Percentiles rank a stretch among this genome's conserved stretches.
These are phyloP conservation scores for Arxiozyma heterogenica DNA, from an alignment of 1,139 yeast species.

Conservation along the genomic window DNA sequence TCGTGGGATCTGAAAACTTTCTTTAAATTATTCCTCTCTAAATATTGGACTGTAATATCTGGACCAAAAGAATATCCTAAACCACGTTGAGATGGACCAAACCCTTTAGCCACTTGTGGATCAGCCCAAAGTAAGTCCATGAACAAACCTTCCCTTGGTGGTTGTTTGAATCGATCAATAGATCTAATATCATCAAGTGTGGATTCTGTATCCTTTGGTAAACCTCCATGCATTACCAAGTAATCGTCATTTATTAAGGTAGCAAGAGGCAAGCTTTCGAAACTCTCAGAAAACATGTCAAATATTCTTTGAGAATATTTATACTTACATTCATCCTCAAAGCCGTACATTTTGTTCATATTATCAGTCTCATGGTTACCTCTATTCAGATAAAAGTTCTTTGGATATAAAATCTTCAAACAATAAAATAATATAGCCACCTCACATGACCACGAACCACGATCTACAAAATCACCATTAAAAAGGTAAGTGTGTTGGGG, in stretches of 20 bases:
- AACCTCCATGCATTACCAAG: slow-evolving; percentile 91
- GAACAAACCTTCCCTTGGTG: slow-evolving; percentile 84
- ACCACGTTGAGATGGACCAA: slow-evolving; percentile 88
- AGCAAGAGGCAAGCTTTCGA: slow-evolving; percentile 80
- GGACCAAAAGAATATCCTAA: slow-evolving; percentile 96
- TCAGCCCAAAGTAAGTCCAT: slow-evolving; percentile 98
- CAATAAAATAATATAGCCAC: slow-evolving; percentile 77
- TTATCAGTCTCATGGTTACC: slow-evolving; percentile 97
- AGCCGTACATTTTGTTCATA: slow-evolving; percentile 95
- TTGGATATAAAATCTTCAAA: slow-evolving; percentile 73
- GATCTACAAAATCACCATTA: slow-evolving; percentile 95
- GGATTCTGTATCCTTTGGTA: slow-evolving; percentile 69
- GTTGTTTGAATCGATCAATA: slow-evolving; percentile 69
- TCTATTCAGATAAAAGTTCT: slow-evolving; percentile 64
- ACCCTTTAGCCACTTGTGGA: slow-evolving; percentile 72
- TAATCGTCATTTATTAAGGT: slow-evolving; percentile 68
- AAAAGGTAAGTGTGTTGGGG: slow-evolving; percentile 65
- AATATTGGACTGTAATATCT: slow-evolving; percentile 75
- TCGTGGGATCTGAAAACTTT: slow-evolving; percentile 91
- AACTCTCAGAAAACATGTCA: slow-evolving; percentile 77
- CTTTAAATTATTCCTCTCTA: slow-evolving; percentile 59
- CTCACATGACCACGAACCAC: slow-evolving; percentile 98
- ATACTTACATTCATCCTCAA: slow-evolving; percentile 89
- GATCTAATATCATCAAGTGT: slow-evolving; percentile 66
- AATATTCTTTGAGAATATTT: slow-evolving; percentile 81